Evolutionary conservation across 2,329 filamentous ascomycete genomes (phyloP), one percentile per base, ranked within the genome.

Genomic region (Phialophora tarda): DNA sequence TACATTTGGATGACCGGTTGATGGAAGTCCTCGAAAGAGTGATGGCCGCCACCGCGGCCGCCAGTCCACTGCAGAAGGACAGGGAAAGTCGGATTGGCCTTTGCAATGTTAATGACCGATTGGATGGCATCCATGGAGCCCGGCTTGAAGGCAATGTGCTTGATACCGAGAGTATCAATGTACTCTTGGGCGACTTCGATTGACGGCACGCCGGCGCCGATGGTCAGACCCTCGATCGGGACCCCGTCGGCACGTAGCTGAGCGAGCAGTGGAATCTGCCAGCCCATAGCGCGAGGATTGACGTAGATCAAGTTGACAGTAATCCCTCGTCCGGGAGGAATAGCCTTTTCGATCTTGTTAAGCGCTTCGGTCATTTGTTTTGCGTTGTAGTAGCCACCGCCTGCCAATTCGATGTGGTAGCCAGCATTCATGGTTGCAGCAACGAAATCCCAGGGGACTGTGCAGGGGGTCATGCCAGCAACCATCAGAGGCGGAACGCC

Each of bases 1-100:
- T 97, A 97, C 91, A 96, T 96, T 74, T 92, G 89, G 7, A 97
- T 82, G 53, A 97, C 89, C 4, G 93, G 93, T 75, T 93, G 89
- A 78, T 97, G 93, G 85, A 97, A 97, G 78, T 97, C 93, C 78
- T 97, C 93, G 69, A 89, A 96, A 0, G 93, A 97, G 82, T 97
- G 93, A 78, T 97, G 93, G 64, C 93, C 93, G 82, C 93, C 93
- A 71, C 93, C 93, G 79, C 93, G 90, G 48, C 93, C 93, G 76
- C 93, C 93, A 67, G 93, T 97, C 93, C 93, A 97, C 80, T 97
- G 93, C 69, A 97, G 82, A 61, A 97, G 88, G 60, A 97, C 87
- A n/a, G 93, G 93, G 84, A 97, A 97, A 30, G 87, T 89, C 1
- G 93, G 93, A 77, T 97, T 95, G n/a, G 92, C 91, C 80, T 91